Evolutionary conservation across 176 grass and related monocot genomes (phyloP), one percentile per base, ranked within the genome.

Genomic region (Cymbopogon citratus): DNA sequence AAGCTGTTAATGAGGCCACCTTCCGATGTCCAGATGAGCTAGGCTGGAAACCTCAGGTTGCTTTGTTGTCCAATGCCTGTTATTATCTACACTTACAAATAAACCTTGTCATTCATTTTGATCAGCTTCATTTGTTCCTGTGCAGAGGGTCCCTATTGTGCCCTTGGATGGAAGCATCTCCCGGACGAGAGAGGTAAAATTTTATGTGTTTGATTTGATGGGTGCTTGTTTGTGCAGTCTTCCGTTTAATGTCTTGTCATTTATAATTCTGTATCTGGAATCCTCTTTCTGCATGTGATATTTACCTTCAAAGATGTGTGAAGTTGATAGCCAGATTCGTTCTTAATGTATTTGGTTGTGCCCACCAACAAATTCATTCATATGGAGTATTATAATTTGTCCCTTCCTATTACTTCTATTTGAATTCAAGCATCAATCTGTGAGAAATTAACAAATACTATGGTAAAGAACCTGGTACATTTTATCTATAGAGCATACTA

Each of bases 41-140:
- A 87, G 95, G 95, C 70, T 98, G 95, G 92, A 98, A 98, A 77
- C 95, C 95, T 77, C 95, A 98, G 92, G 95, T 94, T 70, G 57
- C 0, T 46, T 9, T 81, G 5, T 85, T 83, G 41, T 77, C 25
- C 33, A 59, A 85, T 83, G 16, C 49, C 16, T 75, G 6, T 36
- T 66, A 46, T 73, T 71, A 27, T 57, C 45, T 41, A 51, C 2
- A 38, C 18, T 41, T 48, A 49, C 24, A 80, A 12, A 21, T 45
- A 56, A 43, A 54, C 44, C 11, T 63, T 73, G 27, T 40, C 7
- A 75, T 87, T n/a, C 49, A 16, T 81, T 68, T 88, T 88, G 72
- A 74, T 41, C 19, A 57, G 15, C 69, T 81, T 84, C 54, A 43
- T 83, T 69, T 69, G 80, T 80, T 83, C 24, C 56, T 48, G n/a